Conservation (phyloP, 108 stramenopile genomes). For the Asterionellopsis glacialis region DNA sequence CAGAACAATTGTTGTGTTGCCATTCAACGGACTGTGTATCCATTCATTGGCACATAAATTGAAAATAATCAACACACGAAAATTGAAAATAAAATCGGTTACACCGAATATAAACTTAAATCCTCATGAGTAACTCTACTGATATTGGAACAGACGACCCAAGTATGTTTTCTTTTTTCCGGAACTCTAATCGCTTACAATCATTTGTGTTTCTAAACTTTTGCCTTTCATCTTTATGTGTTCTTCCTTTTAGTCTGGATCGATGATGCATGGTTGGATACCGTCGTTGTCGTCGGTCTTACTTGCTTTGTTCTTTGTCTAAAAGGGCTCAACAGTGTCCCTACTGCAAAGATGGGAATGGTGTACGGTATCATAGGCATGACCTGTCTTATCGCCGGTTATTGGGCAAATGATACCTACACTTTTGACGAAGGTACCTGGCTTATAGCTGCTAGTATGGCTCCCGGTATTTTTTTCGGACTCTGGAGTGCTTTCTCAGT, state of each 20-base stretch:
- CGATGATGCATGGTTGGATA: constrained; percentile 51
- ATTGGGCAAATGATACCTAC: constrained; percentile 46
- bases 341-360: constrained; percentile 53
- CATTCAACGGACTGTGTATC: too few relatives aligned
- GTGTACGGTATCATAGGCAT: constrained; percentile 52
- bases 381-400: constrained; percentile 34
- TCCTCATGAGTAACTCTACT: too few relatives aligned
- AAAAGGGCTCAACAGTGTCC: constrained; percentile 47
- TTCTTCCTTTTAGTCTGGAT: constrained; percentile 21
- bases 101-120: too few relatives aligned
- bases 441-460: constrained; percentile 51
- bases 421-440: constrained; percentile 46
- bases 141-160: too few relatives aligned
- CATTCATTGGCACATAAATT: too few relatives aligned
- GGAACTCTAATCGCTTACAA: too few relatives aligned
- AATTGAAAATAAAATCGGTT: too few relatives aligned
- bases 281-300: constrained; percentile 45
- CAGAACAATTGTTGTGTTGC: too few relatives aligned
- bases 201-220: too few relatives aligned
- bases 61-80: too few relatives aligned
- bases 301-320: constrained; percentile 56
- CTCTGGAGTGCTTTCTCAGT: constrained; percentile 33
- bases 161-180: too few relatives aligned
- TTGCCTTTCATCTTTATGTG: too few relatives aligned
- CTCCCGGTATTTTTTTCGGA: constrained; percentile 40